Base-by-base conservation (phyloP, 140 eudicot genomes). In the Oenanthe javanica region DNA sequence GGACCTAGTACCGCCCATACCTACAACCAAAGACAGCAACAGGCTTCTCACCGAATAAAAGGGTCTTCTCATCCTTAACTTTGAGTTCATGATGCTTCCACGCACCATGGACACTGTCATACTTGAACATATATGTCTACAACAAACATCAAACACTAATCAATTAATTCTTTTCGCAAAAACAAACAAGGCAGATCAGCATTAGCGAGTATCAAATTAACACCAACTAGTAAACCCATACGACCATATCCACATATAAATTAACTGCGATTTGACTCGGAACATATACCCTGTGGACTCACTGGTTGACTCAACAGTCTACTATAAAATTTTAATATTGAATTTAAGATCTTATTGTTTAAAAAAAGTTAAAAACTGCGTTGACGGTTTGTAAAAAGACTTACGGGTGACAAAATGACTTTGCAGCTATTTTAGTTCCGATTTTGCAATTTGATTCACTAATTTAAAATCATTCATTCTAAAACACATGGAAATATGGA, bases 71-170 rank as follows among this genome's bases (percentile, higher is more conserved):
- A 54, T 90, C 94, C 90, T 90, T 88, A 2, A 86, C 92, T 76
- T 86, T 90, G 15, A 90, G 89, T 43, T 90, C 94, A 79, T 88
- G 90, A 67, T 90, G 94, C 87, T 90, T 90, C 95, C 95, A 90
- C 9, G 79, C 83, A 61, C 94, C 94, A 51, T 90, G 94, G 52
- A 90, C 94, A 84, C 87, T 88, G 84, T 88, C 94, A 82, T 88
- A 88, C 87, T 90, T 90, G 69, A 90, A 90, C 94, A 90, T 90
- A n/a, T 31, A 31, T 31, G 36, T 90, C 94, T 90, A 85, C 81
- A 82, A 63, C 52, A 25, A 61, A 38, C 12, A 59, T 18, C 47
- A 31, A n/a, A 61, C 14, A 61, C 36, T n/a, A 61, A 15, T 49
- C 15, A 75, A 18, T 73, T 1, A 1, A 43, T 31, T 42, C 3